Percentiles rank a stretch among this genome's conserved stretches.
phyloP scores from a whole-genome alignment of 2,329 filamentous ascomycete genomes.

The Chalara sp. region DNA sequence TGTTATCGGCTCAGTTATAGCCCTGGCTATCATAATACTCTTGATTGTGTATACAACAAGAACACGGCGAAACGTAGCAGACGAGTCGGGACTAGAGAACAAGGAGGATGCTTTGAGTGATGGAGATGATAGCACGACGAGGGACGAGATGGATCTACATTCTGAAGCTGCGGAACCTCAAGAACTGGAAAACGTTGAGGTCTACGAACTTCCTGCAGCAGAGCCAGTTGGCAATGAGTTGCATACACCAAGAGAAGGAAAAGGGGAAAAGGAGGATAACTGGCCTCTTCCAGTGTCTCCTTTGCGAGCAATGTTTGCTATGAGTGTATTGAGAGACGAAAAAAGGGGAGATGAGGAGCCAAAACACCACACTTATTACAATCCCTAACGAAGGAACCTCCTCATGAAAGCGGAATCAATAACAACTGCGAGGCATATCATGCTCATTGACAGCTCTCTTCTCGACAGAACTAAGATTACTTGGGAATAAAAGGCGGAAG shows the following conservation, averaged over 20 bases:
- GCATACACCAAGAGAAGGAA: background rate
- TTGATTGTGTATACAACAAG: background rate
- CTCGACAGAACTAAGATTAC: too few species aligned
- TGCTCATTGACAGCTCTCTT: too few species aligned
- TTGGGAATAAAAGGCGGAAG: too few species aligned
- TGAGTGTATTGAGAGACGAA: background rate
- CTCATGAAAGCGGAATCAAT: too few species aligned
- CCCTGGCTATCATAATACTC: background rate
- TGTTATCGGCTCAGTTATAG: background rate
- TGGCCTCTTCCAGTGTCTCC: background rate
- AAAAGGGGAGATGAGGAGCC: background rate
- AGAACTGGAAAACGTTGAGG: background rate
- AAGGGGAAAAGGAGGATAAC: background rate
- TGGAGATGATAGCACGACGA: background rate
- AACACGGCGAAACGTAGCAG: background rate
- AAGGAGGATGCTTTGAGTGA: background rate
- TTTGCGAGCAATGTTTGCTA: background rate
- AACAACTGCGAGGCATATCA: too few species aligned
- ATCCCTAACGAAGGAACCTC: background rate
- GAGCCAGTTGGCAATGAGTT: background rate
- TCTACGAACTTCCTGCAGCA: background rate
- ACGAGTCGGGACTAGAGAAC: background rate
- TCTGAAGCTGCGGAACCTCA: background rate
- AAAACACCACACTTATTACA: background rate
- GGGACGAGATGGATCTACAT: background rate